Base-by-base conservation (phyloP, 352 stramenopile genomes). In the Plasmopara halstedii region DNA sequence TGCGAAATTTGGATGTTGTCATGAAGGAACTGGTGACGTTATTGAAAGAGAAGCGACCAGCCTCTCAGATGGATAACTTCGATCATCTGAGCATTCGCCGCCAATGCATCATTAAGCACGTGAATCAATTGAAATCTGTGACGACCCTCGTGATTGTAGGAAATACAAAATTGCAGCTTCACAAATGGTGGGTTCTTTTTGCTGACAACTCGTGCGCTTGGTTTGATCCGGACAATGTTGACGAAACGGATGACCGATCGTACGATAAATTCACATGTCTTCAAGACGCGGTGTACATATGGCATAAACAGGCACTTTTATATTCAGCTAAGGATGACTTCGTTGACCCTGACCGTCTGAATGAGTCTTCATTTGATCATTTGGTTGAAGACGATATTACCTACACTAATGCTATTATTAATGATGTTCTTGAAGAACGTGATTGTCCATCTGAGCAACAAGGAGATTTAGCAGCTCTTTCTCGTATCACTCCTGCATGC, bases 201-300 rank as follows among this genome's bases (percentile, higher is more conserved):
- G 50, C 75, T 10, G 66, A 71, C 8, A 79, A 79, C n/a, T 62
- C 62, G 0, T 86, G 63, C 22, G 62, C 63, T 21, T 89, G 77
- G 77, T 76, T 85, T 53, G 68, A 83, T 50, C 60, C 70, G 0
- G 62, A 78, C 27, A 48, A 63, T 29, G 58, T 73, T 17, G 65
- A 81, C 11, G 47, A 64, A 15, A 31, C 71, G 33, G 59, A 75
- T 13, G 59, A 67, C 19, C 49, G 71, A 38, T 85, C 75, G 5
- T 89, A 89, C 46, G 77, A 89, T 62, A 86, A 85, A 40, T 89
- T 87, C 26, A 89, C 78, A 10, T 89, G 78, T 51, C 61, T 89
- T 8, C 78, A 89, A 56, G 78, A 89, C 33, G 78, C 74, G 3
- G 47, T 89, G 26, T 70, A 67, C 15, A 70, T 87, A 41, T 89